Percentiles rank a stretch among this genome's conserved stretches.
Evolutionary conservation across 2,329 filamentous ascomycete species (phyloP).

Genomic region (Penicillium sp.): DNA sequence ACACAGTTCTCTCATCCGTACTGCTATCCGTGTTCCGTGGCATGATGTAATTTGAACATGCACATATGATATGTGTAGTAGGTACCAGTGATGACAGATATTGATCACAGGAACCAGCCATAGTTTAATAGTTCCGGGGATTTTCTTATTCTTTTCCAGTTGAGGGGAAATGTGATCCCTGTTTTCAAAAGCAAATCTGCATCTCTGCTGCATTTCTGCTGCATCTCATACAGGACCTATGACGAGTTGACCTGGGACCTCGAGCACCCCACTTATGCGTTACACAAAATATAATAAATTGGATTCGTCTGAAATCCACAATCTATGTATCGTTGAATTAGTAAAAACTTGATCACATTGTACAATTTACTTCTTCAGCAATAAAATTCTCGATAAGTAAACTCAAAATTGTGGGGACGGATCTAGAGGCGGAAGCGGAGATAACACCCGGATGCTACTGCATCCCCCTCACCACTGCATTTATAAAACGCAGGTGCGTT

Average conservation of each 20-base stretch:
- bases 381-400: background rate
- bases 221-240: background rate
- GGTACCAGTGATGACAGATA: background rate
- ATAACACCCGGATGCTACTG: constrained; percentile 13
- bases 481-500: constrained; percentile 18
- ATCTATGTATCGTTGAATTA: background rate
- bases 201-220: background rate
- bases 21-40: constrained; percentile 10
- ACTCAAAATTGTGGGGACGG: constrained; percentile 12
- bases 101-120: background rate
- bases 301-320: background rate
- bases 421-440: constrained; percentile 28
- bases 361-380: too few relatives aligned
- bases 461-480: constrained; percentile 1
- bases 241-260: too few relatives aligned
- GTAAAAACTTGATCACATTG: background rate
- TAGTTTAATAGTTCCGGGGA: background rate
- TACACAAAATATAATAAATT: background rate
- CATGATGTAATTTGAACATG: background rate
- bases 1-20: constrained; percentile 20
- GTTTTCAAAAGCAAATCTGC: background rate
- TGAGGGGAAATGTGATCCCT: background rate
- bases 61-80: too few relatives aligned
- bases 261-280: background rate
- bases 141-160: background rate